Base-by-base conservation (phyloP, 371 early-diverging fungal genomes). In the Phascolomyces articulosus region DNA sequence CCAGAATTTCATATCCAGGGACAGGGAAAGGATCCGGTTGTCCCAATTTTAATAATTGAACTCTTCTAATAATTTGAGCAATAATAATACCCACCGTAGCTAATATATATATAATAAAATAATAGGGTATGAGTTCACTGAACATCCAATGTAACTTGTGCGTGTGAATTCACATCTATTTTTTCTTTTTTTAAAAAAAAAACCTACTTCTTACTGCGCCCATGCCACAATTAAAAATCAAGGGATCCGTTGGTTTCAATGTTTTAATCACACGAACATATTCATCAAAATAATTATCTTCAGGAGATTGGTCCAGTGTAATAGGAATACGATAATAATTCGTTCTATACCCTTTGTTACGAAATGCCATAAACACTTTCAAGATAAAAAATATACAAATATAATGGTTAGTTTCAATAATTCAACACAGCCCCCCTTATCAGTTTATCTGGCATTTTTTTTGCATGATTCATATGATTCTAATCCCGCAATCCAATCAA, bases 191-290 rank as follows among this genome's bases (percentile, higher is more conserved):
- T n/a, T n/a, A n/a, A n/a, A n/a, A 4, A 54, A 51, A 51, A 23
- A 11, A 77, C 87, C 71, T 85, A 86, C 88, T 91, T 64, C 91
- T 64, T 11, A 90, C 90, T 26, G 82, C 87, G 1, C 91, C 91
- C 76, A 90, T 87, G 26, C 91, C 91, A 62, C 91, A 91, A 55
- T 87, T 88, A 63, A 91, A 88, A n/a, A 91, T 84, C 6, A 90
- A 72, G 3, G 88, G 79, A 59, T 86, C 90, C 0, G 75, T 73
- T 4, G 78, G 76, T n/a, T 72, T 69, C n/a, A 80, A 49, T 0
- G 38, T 62, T 28, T 78, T 76, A 59, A 91, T 83, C 20, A 82
- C 80, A 29, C 74, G 64, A 1, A 91, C 82, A 62, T 87, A 91
- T 65, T 87, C 90, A 68, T 91, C 90, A 49, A 90, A 72, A 65